These are phyloP conservation scores for Pseudocohnilembus persalinus DNA, from an alignment of 169 alveolate species.

Conservation along the genomic window DNA sequence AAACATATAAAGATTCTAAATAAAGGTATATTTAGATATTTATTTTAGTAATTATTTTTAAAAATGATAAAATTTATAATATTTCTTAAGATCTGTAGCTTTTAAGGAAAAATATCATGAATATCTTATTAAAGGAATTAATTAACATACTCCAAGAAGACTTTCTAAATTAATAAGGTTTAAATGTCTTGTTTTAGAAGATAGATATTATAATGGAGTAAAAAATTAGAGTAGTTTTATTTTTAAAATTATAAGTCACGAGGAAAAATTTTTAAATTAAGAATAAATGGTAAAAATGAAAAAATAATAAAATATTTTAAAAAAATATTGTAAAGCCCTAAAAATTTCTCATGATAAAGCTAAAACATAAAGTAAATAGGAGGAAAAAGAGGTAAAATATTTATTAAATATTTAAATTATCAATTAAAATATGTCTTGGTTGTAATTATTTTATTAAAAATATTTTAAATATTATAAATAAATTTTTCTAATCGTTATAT, in stretches of 20 bases:
- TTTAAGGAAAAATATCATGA: neutral
- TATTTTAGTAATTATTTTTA: no score
- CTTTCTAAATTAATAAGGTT: neutral
- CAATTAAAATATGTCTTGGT: no score
- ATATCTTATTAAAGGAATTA: neutral
- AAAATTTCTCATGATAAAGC: neutral
- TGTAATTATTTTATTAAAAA: no score
- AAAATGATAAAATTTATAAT: no score
- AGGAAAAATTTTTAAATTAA: neutral
- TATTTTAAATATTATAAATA: no score
- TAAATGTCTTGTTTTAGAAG: neutral
- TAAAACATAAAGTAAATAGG: neutral
- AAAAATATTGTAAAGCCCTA: neutral
- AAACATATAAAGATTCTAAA: neutral
- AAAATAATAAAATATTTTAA: no score
- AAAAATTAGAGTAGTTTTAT: no score
- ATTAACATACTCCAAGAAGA: neutral
- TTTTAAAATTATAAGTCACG: neutral
- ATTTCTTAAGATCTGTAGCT: no score
- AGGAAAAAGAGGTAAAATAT: neutral
- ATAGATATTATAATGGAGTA: neutral
- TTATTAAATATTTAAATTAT: no score
- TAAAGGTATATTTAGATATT: no score
- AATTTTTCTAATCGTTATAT: no score
- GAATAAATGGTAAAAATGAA: neutral